Evolutionary conservation across 73 alveolate species (phyloP), one percentile per base, ranked within the genome.

Genomic region (Symbiodinium pilosum): DNA sequence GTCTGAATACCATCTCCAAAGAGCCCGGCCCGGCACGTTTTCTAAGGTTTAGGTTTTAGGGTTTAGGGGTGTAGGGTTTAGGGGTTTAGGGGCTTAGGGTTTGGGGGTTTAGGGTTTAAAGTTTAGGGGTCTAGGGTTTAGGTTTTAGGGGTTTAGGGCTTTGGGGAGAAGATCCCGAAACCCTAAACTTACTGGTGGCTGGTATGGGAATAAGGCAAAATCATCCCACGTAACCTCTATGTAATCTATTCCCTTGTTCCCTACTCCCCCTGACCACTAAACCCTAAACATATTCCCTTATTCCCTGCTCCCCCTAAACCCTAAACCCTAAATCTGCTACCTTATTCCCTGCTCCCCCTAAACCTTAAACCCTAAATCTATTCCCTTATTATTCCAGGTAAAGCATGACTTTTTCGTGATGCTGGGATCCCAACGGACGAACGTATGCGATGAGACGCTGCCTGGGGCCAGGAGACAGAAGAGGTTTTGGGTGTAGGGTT

Each of bases 401-500:
- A n/a, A n/a, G n/a, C n/a, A n/a, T n/a, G n/a, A n/a, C n/a, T n/a
- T n/a, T n/a, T n/a, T n/a, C n/a, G n/a, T n/a, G n/a, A n/a, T n/a
- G n/a, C n/a, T 26, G 69, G 71, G 95, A 26, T 59, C 40, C 73
- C 4, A 24, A 40, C 95, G 95, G 95, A n/a, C 47, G 95, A 8
- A 88, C 47, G n/a, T 88, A 88, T 0, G 95, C 95, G 3, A 88
- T 84, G 28, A 88, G 86, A n/a, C 86, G 59, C 77, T 44, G 85
- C 95, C 95, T 88, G 16, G 81, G 81, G 38, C 8, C 38, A 26
- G 24, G 32, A n/a, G n/a, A n/a, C n/a, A 16, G 16, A 47, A 16
- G 64, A 47, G 64, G 64, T 47, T 47, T 47, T 11, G 64, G 64
- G 64, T 47, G 7, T 47, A 47, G 64, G 64, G 64, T 11, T 47